A percentile compares a stretch with the other conserved stretches of the same genome.
Evolutionary conservation across 2,329 filamentous ascomycete species (phyloP).

Genomic region (Didymella glomerata): DNA sequence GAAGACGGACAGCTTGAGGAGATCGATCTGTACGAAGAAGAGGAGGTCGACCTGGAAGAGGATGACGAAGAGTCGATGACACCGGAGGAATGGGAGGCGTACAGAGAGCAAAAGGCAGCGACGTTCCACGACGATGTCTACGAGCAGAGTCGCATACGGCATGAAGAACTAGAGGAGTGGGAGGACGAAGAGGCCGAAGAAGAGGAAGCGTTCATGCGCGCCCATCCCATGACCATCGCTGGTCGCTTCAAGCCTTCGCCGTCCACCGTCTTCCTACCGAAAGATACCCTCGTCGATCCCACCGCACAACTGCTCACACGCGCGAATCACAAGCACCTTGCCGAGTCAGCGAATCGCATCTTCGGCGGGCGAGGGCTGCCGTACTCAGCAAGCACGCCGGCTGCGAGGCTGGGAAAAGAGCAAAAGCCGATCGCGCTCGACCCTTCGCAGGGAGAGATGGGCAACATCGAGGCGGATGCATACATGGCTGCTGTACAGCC

Average conservation of each 20-base stretch:
- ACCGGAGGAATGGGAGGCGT: slow-evolving; percentile 44
- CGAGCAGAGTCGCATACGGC: slow-evolving; percentile 55
- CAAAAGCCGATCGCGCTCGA: slow-evolving; percentile 73
- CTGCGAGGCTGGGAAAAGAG: slow-evolving; percentile 61
- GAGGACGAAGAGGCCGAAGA: slow-evolving; percentile 43
- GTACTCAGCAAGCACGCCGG: slow-evolving; percentile 74
- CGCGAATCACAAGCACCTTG: slow-evolving; percentile 75
- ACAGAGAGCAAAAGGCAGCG: slow-evolving; percentile 45
- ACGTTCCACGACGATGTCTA: slow-evolving; percentile 47
- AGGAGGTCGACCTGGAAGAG: slow-evolving; percentile 45
- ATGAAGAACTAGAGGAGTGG: slow-evolving; percentile 53
- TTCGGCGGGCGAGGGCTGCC: slow-evolving; percentile 83
- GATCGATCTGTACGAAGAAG: slow-evolving; percentile 55
- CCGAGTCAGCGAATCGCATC: slow-evolving; percentile 72
- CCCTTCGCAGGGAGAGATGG: slow-evolving; percentile 72
- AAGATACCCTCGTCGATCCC: slow-evolving; percentile 72
- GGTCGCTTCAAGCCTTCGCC: slow-evolving; percentile 80
- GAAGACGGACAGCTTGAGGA: slow-evolving; percentile 69
- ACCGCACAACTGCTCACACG: slow-evolving; percentile 72
- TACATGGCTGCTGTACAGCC: slow-evolving; percentile 76
- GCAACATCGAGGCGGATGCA: slow-evolving; percentile 76
- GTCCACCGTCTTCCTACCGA: slow-evolving; percentile 77
- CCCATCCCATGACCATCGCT: slow-evolving; percentile 76
- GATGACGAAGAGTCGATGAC: slow-evolving; percentile 44
- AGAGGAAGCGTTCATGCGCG: slow-evolving; percentile 59